Percentiles rank a stretch among this genome's conserved stretches.
Evolutionary conservation across 345 rosid species (phyloP).

Genomic region (Rhodamnia rubescens): DNA sequence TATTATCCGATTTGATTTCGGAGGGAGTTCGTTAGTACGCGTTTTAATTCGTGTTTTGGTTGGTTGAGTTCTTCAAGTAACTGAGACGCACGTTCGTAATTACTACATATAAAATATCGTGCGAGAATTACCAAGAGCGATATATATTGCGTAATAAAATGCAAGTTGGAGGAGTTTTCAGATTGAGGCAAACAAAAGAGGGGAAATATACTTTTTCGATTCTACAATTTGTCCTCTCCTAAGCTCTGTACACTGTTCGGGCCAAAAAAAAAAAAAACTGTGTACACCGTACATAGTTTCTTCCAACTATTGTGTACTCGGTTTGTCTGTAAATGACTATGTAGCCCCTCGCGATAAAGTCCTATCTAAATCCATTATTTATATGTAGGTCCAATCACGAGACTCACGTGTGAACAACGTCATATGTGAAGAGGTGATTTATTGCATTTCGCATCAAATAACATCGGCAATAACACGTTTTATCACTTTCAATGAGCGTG

Average conservation of each 20-base stretch:
- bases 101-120: not conserved
- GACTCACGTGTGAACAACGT: too few species aligned
- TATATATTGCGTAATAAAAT: too few species aligned
- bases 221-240: not conserved
- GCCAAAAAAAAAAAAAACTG: too few species aligned
- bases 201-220: not conserved
- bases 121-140: too few species aligned
- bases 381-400: not conserved
- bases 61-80: not conserved
- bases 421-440: not conserved
- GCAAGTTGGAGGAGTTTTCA: not conserved
- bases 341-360: not conserved
- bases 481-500: fast-evolving
- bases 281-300: too few species aligned
- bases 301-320: too few species aligned
- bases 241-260: too few species aligned
- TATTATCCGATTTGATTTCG: not conserved
- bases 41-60: not conserved
- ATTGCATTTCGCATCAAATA: not conserved
- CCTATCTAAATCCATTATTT: not conserved
- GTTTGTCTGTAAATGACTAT: not conserved
- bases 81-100: not conserved
- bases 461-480: not conserved
- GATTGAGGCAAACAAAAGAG: not conserved
- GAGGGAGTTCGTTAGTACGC: not conserved